Conservation (phyloP, 129 eudicot genomes). For the Dittrichia graveolens region DNA sequence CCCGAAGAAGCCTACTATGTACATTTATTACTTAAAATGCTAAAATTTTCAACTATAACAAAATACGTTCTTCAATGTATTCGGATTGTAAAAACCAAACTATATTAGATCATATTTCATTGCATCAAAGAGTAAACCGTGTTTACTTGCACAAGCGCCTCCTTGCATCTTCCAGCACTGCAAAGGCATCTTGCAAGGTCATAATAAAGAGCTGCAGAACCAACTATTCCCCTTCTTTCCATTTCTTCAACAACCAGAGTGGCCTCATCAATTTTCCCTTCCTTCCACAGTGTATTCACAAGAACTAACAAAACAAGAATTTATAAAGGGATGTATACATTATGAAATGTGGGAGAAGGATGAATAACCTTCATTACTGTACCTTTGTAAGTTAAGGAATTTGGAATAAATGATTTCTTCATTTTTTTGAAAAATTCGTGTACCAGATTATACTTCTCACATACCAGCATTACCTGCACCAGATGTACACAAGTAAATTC, state of each 20-base stretch:
- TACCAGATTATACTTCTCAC: constrained; percentile 80
- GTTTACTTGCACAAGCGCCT: constrained; percentile 81
- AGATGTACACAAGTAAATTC: constrained; percentile 5
- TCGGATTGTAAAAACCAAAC: no score
- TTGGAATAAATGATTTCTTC: constrained; percentile 73
- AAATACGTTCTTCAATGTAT: no score
- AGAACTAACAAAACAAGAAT: constrained; percentile 50
- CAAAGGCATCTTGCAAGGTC: constrained; percentile 99
- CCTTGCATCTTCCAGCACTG: constrained; percentile 80
- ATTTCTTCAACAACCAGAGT: constrained; percentile 63
- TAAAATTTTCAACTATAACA: no score
- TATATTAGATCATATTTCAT: background rate
- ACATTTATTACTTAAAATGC: no score
- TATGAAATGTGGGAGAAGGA: background rate
- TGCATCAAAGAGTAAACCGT: background rate
- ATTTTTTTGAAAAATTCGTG: constrained; percentile 81
- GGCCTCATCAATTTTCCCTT: constrained; percentile 86
- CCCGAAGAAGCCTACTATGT: no score
- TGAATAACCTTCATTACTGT: constrained; percentile 11
- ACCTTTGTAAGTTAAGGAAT: constrained; percentile 89
- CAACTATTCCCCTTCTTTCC: constrained; percentile 91
- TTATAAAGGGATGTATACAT: background rate
- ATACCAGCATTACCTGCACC: constrained; percentile 84
- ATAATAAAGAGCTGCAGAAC: constrained; percentile 79
- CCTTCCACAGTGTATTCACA: constrained; percentile 77